These are phyloP conservation scores for Hordeum pubiflorum DNA, from an alignment of 202 grass and related monocot genomes.

Conservation along the genomic window DNA sequence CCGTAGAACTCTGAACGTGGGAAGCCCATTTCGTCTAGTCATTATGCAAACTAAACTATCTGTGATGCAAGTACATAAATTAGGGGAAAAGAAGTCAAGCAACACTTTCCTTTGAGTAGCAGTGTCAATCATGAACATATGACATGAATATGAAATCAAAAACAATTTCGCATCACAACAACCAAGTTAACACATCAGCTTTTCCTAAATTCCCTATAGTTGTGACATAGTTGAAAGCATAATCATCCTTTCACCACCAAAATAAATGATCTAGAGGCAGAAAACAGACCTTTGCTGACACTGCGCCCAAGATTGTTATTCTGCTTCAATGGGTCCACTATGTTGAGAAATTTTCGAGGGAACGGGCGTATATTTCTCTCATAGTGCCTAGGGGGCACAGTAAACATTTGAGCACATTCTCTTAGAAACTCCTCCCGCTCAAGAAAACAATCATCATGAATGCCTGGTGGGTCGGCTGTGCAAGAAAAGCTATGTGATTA, in stretches of 20 bases:
- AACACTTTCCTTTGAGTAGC: not conserved
- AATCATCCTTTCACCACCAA: conserved; percentile 5
- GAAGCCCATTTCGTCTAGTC: not conserved
- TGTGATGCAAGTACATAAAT: not conserved
- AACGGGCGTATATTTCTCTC: conserved; percentile 40
- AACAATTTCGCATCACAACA: not conserved
- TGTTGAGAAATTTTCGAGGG: conserved; percentile 61
- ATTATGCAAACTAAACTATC: not conserved
- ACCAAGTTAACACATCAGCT: not conserved
- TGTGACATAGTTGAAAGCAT: not conserved
- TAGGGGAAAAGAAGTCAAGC: not conserved
- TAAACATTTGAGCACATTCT: not conserved
- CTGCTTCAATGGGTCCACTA: conserved; percentile 69
- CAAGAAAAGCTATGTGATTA: conserved; percentile 28
- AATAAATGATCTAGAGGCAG: not conserved
- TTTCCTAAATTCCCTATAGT: not conserved
- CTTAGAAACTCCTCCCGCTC: conserved; percentile 24
- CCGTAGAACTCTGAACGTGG: not conserved
- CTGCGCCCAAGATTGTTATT: conserved; percentile 81
- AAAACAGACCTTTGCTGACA: conserved; percentile 65
- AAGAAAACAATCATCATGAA: conserved; percentile 30
- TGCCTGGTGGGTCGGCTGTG: conserved; percentile 49
- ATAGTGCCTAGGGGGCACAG: not conserved
- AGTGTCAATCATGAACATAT: not conserved
- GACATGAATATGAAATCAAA: not conserved